phyloP scores from a whole-genome alignment of 768 basidiomycete species.

The Sarcodon aspratus region DNA sequence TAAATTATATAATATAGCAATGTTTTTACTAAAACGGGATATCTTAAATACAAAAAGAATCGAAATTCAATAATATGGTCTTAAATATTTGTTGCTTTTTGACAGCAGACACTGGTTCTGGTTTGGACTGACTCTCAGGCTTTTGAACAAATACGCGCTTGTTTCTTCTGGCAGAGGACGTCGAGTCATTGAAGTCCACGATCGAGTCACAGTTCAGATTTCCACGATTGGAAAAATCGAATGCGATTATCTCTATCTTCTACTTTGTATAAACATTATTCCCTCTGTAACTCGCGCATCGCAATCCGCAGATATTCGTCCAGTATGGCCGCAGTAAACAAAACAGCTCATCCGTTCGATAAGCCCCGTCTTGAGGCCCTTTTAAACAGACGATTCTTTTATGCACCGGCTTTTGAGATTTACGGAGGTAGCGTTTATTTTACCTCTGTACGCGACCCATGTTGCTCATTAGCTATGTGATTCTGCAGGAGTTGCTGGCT shows the following conservation, averaged over 20 bases:
- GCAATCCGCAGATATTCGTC: neutral
- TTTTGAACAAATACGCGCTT: no score
- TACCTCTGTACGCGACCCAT: neutral
- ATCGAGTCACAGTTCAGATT: no score
- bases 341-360: constrained; percentile 78
- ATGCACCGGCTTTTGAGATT: constrained; percentile 96
- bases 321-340: constrained; percentile 41
- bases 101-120: no score
- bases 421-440: constrained; percentile 65
- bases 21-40: neutral
- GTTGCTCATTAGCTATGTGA: neutral
- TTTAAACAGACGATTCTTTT: constrained; percentile 90
- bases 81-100: no score
- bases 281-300: neutral
- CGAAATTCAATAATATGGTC: no score
- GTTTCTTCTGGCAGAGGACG: no score
- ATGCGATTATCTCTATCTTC: no score
- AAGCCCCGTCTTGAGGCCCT: constrained; percentile 77
- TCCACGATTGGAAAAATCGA: no score
- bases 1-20: neutral
- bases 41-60: no score
- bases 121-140: no score
- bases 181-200: no score
- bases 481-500: constrained; percentile 76
- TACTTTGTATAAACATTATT: no score